Evolutionary conservation across 2,329 filamentous ascomycete genomes (phyloP).

Genomic region (Ophiostoma himal-ulmi): DNA sequence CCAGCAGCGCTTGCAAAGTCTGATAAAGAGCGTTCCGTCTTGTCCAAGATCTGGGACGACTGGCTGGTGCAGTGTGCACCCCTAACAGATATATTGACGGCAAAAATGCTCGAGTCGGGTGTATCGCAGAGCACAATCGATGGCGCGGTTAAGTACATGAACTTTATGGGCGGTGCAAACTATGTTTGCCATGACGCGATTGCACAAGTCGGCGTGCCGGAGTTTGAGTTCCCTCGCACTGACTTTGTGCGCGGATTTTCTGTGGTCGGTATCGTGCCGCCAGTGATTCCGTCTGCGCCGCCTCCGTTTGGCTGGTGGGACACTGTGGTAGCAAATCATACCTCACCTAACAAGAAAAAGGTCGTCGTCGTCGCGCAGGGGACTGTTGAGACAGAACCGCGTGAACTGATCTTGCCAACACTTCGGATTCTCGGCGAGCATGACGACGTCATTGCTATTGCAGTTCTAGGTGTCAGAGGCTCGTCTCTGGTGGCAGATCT

Average conservation of each 20-base stretch:
- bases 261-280: conserved; percentile 35
- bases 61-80: conserved; percentile 29
- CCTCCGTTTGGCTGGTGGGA: conserved; percentile 33
- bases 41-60: conserved; percentile 31
- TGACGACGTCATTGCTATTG: conserved; percentile 32
- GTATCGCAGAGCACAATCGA: conserved; percentile 22
- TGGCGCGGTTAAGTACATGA: conserved; percentile 14
- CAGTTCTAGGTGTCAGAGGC: conserved; percentile 35
- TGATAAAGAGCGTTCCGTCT: conserved; percentile 23
- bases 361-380: conserved; percentile 39
- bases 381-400: conserved; percentile 37
- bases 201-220: conserved; percentile 36
- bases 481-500: conserved; percentile 24
- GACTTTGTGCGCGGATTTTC: conserved; percentile 35
- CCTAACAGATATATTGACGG: conserved; percentile 30
- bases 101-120: conserved; percentile 31
- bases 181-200: conserved; percentile 35
- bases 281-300: conserved; percentile 4
- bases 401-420: conserved; percentile 37
- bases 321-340: conserved; percentile 31
- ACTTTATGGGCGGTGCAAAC: conserved; percentile 34
- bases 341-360: conserved; percentile 27
- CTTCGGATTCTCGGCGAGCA: conserved; percentile 32
- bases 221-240: conserved; percentile 36
- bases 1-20: conserved; percentile 32